Evolutionary conservation across 495 filamentous ascomycete genomes (phyloP).

Genomic region (Articulospora tetracladia): DNA sequence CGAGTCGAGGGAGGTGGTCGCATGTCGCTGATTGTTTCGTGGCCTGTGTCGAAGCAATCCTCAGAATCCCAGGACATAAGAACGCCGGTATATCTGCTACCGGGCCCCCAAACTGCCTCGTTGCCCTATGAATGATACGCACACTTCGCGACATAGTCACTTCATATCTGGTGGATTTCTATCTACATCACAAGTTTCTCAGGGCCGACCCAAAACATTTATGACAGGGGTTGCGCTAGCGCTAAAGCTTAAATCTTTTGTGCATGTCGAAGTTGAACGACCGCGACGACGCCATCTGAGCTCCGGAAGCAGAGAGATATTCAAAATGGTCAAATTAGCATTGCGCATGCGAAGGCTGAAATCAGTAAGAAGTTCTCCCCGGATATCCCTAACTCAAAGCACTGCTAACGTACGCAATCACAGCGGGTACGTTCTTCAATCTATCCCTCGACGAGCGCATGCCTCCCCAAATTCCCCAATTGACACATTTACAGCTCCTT

Average conservation of each 20-base stretch:
- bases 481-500: slow-evolving; percentile 54
- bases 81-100: slow-evolving; percentile 20
- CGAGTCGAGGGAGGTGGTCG: not conserved
- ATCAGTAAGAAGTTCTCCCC: slow-evolving; percentile 50
- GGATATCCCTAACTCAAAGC: not conserved
- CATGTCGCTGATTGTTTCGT: not conserved
- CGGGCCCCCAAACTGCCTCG: slow-evolving; percentile 5
- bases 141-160: slow-evolving; percentile 15
- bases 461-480: slow-evolving; percentile 27
- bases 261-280: slow-evolving; percentile 6
- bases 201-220: slow-evolving; percentile 2
- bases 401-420: slow-evolving; percentile 1
- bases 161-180: not conserved
- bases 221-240: slow-evolving; percentile 17
- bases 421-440: slow-evolving; percentile 23
- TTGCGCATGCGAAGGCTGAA: slow-evolving; percentile 76
- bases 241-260: slow-evolving; percentile 26
- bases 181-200: not conserved
- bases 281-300: not conserved
- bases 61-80: slow-evolving; percentile 20
- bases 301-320: not conserved
- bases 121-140: slow-evolving; percentile 8
- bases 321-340: slow-evolving; percentile 72
- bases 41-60: not conserved
- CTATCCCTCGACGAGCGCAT: not conserved